Evolutionary conservation across 148 eudicot genomes (phyloP).

Genomic region (Tetragonia tetragonoides): DNA sequence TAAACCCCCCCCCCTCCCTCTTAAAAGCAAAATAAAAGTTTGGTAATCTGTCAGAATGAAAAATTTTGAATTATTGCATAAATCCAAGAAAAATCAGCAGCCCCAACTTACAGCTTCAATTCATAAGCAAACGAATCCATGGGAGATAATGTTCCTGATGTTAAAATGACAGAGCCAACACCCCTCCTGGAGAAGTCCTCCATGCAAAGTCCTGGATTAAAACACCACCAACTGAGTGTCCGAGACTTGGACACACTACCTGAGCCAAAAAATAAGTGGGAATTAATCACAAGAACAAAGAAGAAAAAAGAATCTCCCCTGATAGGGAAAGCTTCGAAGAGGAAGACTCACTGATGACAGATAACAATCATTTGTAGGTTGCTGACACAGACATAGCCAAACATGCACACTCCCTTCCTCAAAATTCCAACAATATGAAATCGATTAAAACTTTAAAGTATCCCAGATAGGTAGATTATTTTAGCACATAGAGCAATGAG

Average conservation of each 20-base stretch:
- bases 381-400: background rate
- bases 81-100: conserved; percentile 11
- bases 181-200: conserved; percentile 73
- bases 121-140: conserved; percentile 97
- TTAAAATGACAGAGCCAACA: conserved; percentile 91
- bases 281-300: background rate
- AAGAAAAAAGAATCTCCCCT: background rate
- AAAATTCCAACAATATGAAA: conserved; percentile 4
- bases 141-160: conserved; percentile 98
- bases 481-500: background rate
- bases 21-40: background rate
- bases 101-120: conserved; percentile 70
- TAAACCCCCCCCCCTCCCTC: too few relatives aligned
- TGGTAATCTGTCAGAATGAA: background rate
- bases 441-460: background rate
- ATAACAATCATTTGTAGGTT: conserved; percentile 1
- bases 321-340: background rate
- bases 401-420: conserved; percentile 1
- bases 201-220: conserved; percentile 95
- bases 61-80: background rate
- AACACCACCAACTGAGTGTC: conserved; percentile 99
- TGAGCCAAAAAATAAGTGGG: conserved; percentile 35
- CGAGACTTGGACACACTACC: conserved; percentile 69
- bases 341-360: background rate
- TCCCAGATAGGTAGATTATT: background rate